Evolutionary conservation across 2,329 filamentous ascomycete species (phyloP), one percentile per base, ranked within the genome.

Genomic region (Fusarium succisae): DNA sequence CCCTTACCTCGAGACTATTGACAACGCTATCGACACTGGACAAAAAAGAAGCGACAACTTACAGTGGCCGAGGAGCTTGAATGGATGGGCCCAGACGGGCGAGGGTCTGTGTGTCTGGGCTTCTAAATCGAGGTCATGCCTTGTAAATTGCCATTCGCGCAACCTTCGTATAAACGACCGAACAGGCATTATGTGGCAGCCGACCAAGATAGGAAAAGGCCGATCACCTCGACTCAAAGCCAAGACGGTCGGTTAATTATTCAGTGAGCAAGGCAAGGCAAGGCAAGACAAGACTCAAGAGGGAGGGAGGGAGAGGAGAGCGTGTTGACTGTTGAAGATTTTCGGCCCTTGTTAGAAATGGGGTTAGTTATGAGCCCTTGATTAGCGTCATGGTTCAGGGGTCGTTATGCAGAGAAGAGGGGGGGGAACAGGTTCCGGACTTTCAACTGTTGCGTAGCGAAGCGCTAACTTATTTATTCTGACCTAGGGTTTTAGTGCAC

Each of bases 61-160:
- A 69, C 66, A 63, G 9, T 69, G 50, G 26, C 65, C 48, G 9
- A 69, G 38, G 18, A 69, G 57, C 56, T 56, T 69, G 56, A 69
- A 35, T 44, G 65, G 66, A 35, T 69, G 64, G 13, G 35, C 38
- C 66, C 64, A 69, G 24, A 45, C 8, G 11, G 30, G 41, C 11
- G 43, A 56, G 26, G 66, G 65, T 45, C 56, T 69, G 38, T 45
- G 56, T 55, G 56, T 41, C 32, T 69, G 66, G 7, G 67, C 66
- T 70, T 70, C 67, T 70, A 70, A 58, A 65, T 70, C 66, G 59
- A 70, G 66, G 20, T 69, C 56, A 18, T 30, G 5, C 35, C 67
- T 58, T 24, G 65, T 37, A 70, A 35, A 70, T 70, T 70, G 66
- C 32, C 63, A 26, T 39, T 22, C 66, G 45, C 66, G 66, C 14